A percentile compares a stretch with the other conserved stretches of the same genome.
These are phyloP conservation scores for Microcyclospora tardicrescens DNA, from an alignment of 2,329 filamentous ascomycete genomes.

Conservation along the genomic window DNA sequence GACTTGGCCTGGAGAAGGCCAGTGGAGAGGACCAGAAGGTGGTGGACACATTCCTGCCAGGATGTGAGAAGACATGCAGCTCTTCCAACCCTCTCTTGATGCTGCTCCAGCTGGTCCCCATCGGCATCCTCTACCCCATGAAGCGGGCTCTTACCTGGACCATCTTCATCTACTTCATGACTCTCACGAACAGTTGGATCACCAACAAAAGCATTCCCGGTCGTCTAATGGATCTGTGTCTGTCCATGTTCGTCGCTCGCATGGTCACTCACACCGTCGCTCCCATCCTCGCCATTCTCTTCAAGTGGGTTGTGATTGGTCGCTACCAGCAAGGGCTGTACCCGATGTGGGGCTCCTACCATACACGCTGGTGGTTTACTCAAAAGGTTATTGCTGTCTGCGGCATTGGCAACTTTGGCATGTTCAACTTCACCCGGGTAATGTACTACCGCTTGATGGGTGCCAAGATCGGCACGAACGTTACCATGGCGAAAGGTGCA, in stretches of 20 bases:
- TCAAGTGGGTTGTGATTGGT: constrained; percentile 45
- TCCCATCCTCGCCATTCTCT: constrained; percentile 36
- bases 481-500: constrained; percentile 32
- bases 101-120: constrained; percentile 38
- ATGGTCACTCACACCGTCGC: constrained; percentile 27
- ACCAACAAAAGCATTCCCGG: constrained; percentile 31
- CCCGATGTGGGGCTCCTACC: constrained; percentile 48
- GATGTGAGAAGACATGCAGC: constrained; percentile 32
- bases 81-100: constrained; percentile 40
- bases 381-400: constrained; percentile 40
- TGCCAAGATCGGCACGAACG: constrained; percentile 40
- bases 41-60: constrained; percentile 15
- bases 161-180: constrained; percentile 37
- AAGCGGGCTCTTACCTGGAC: constrained; percentile 42
- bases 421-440: constrained; percentile 27
- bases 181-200: constrained; percentile 27
- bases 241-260: constrained; percentile 34
- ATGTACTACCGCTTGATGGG: constrained; percentile 42
- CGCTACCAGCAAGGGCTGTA: constrained; percentile 41
- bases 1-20: constrained; percentile 4
- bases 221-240: constrained; percentile 36
- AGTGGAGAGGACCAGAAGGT: constrained; percentile 3
- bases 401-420: constrained; percentile 35
- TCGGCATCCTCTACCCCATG: constrained; percentile 39
- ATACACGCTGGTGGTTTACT: constrained; percentile 47